Percentiles rank a stretch among this genome's conserved stretches.
phyloP scores from a whole-genome alignment of 2,329 filamentous ascomycete genomes.

The Microascus cirrosus region DNA sequence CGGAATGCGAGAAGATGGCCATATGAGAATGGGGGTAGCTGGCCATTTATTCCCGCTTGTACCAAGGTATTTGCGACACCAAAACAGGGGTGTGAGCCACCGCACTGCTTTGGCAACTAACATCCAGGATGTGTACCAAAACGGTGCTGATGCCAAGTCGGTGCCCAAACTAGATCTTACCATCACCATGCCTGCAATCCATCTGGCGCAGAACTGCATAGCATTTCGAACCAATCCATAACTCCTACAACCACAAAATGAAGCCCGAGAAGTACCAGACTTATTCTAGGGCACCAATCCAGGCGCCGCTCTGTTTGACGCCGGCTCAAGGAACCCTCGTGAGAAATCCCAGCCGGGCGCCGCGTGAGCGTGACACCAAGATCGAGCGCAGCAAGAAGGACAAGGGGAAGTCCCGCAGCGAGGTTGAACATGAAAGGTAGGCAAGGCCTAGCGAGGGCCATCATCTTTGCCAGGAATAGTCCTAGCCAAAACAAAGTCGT shows the following conservation, averaged over 20 bases:
- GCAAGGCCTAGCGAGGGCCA: slow-evolving; percentile 55
- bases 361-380: slow-evolving; percentile 27
- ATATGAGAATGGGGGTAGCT: background rate
- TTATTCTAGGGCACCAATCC: background rate
- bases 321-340: background rate
- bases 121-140: background rate
- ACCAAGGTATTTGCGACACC: background rate
- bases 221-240: background rate
- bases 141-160: background rate
- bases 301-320: background rate
- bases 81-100: too few relatives aligned
- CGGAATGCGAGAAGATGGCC: background rate
- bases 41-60: background rate
- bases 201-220: background rate
- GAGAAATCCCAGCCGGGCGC: background rate
- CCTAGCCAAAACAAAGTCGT: slow-evolving; percentile 37
- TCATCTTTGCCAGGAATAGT: slow-evolving; percentile 59
- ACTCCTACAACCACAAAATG: background rate
- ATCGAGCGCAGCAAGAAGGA: slow-evolving; percentile 59
- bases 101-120: too few relatives aligned
- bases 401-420: slow-evolving; percentile 54
- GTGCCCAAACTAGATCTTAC: background rate
- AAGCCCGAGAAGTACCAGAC: background rate
- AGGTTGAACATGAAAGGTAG: slow-evolving; percentile 58
- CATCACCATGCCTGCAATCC: background rate